Evolutionary conservation across 176 grass and related monocot species (phyloP).

Genomic region (Tillandsia leiboldiana): DNA sequence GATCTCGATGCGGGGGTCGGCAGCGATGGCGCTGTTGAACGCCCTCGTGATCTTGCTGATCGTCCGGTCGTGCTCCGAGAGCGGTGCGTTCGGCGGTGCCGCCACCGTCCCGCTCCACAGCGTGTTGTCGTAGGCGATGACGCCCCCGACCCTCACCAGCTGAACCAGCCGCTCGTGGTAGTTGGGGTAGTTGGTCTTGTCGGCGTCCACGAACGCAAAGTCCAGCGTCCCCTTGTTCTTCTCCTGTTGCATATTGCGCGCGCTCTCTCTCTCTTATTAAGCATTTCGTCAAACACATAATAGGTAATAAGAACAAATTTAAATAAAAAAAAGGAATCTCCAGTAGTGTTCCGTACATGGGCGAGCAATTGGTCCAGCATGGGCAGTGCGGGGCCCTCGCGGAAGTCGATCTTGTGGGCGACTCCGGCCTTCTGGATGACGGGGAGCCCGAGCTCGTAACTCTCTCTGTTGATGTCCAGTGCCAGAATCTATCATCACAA

Average conservation of each 20-base stretch:
- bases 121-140: constrained; percentile 76
- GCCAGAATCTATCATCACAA: constrained; percentile 23
- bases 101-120: constrained; percentile 45
- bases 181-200: constrained; percentile 39
- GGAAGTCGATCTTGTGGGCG: constrained; percentile 60
- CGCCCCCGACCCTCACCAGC: constrained; percentile 49
- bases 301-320: background rate
- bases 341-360: background rate
- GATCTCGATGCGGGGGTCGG: constrained; percentile 31
- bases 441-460: constrained; percentile 37
- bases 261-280: background rate
- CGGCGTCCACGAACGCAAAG: constrained; percentile 68
- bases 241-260: constrained; percentile 3
- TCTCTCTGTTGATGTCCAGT: constrained; percentile 28
- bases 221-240: constrained; percentile 41
- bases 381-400: constrained; percentile 27
- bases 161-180: constrained; percentile 51
- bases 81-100: constrained; percentile 21
- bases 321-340: background rate
- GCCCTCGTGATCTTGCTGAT: constrained; percentile 3
- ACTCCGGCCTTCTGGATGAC: constrained; percentile 38
- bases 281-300: background rate
- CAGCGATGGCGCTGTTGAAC: constrained; percentile 40
- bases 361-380: constrained; percentile 36
- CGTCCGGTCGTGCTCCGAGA: background rate